These are phyloP conservation scores for Erythrobasidium yunnanense DNA, from an alignment of 768 basidiomycete genomes.

Conservation along the genomic window DNA sequence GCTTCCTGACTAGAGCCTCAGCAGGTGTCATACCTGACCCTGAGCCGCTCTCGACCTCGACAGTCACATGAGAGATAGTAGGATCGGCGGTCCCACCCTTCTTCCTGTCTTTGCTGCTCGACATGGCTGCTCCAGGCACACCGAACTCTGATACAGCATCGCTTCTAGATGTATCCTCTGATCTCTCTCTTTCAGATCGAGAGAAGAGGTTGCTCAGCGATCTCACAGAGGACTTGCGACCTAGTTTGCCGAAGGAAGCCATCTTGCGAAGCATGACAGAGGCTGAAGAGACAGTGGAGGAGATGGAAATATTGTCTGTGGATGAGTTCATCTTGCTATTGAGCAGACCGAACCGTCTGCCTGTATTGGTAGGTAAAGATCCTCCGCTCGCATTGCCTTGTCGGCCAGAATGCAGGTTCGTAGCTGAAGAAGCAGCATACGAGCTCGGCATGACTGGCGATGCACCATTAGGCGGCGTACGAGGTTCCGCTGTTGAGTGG, in stretches of 20 bases:
- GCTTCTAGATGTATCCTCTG: slow-evolving; percentile 17
- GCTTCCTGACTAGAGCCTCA: slow-evolving; percentile 45
- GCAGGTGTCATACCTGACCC: slow-evolving; percentile 53
- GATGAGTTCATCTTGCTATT: slow-evolving; percentile 76
- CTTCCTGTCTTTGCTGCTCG: slow-evolving; percentile 46
- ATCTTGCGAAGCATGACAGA: slow-evolving; percentile 95
- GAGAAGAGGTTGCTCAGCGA: slow-evolving; percentile 80
- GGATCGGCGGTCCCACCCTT: slow-evolving; percentile 60
- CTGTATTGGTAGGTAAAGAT: slow-evolving; percentile 26
- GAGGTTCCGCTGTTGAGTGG: slow-evolving; percentile 26
- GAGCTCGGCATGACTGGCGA: neutral
- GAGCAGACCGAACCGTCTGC: slow-evolving; percentile 53
- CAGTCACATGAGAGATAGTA: slow-evolving; percentile 67
- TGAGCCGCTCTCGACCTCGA: slow-evolving; percentile 58
- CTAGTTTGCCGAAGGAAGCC: slow-evolving; percentile 74
- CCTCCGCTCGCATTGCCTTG: slow-evolving; percentile 38
- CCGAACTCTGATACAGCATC: slow-evolving; percentile 28
- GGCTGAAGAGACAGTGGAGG: slow-evolving; percentile 85
- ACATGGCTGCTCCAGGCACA: slow-evolving; percentile 26
- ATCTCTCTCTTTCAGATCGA: slow-evolving; percentile 62
- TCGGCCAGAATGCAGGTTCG: neutral
- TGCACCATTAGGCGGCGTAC: slow-evolving; percentile 27
- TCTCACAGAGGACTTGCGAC: slow-evolving; percentile 73
- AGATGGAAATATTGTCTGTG: slow-evolving; percentile 90
- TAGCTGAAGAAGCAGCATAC: neutral